These are phyloP conservation scores for Amphirosellinia nigrospora DNA, from an alignment of 495 filamentous ascomycete species.

Conservation along the genomic window DNA sequence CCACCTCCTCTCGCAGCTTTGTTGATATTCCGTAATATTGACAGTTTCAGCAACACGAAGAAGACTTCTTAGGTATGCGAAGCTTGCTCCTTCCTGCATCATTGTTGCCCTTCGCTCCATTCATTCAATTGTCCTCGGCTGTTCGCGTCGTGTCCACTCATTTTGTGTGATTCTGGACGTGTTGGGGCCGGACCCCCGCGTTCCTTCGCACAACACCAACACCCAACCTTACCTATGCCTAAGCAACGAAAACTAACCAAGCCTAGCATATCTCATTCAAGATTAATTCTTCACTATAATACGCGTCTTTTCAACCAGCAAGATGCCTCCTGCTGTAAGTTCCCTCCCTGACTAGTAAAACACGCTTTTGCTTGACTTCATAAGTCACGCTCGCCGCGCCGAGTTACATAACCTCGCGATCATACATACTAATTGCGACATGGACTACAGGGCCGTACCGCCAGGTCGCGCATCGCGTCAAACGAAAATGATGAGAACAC, in stretches of 20 bases:
- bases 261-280: slow-evolving; percentile 15
- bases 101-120: not conserved
- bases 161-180: not conserved
- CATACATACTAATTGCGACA: slow-evolving; percentile 17
- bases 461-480: slow-evolving; percentile 63
- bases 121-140: not conserved
- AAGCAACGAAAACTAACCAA: slow-evolving; percentile 13
- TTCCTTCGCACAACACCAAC: slow-evolving; percentile 13
- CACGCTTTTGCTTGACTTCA: slow-evolving; percentile 17
- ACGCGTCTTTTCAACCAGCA: slow-evolving; percentile 30
- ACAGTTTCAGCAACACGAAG: slow-evolving; percentile 16
- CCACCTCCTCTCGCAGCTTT: slow-evolving; percentile 15
- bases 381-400: slow-evolving; percentile 22
- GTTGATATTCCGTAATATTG: slow-evolving; percentile 28
- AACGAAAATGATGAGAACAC: slow-evolving; percentile 96
- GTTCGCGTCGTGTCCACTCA: not conserved
- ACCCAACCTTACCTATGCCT: slow-evolving; percentile 8
- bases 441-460: slow-evolving; percentile 41
- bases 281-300: slow-evolving; percentile 22
- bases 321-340: slow-evolving; percentile 62
- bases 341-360: slow-evolving; percentile 14
- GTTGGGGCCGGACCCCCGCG: slow-evolving; percentile 20
- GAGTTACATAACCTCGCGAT: slow-evolving; percentile 14
- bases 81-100: slow-evolving; percentile 36
- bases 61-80: slow-evolving; percentile 33